These are phyloP conservation scores for Kwoniella shandongensis DNA, from an alignment of 768 basidiomycete species.

Conservation along the genomic window DNA sequence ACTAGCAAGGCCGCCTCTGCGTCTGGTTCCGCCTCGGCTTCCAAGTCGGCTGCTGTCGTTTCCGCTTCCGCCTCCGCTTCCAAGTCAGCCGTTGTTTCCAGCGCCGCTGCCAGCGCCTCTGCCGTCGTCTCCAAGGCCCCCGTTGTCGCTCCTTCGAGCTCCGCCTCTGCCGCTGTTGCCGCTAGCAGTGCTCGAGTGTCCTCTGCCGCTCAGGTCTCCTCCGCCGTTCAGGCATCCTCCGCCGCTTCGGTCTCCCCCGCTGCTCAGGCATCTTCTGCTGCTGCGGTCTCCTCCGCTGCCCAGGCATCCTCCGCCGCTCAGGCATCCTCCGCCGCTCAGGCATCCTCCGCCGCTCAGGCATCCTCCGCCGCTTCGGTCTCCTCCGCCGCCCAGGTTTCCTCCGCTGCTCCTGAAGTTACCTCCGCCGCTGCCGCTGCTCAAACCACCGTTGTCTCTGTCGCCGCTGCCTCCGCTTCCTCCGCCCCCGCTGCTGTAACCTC, in stretches of 20 bases:
- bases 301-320: constrained; percentile 12
- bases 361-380: constrained; percentile 5
- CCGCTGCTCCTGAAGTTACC: constrained; percentile 27
- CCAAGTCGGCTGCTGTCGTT: constrained; percentile 4
- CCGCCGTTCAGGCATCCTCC: constrained; percentile 2
- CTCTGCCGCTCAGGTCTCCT: neutral
- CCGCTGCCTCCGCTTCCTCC: constrained; percentile 15
- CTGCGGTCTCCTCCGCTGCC: constrained; percentile 4
- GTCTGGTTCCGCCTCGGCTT: constrained; percentile 3
- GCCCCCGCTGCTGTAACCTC: constrained; percentile 14
- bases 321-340: constrained; percentile 13
- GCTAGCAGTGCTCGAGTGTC: neutral
- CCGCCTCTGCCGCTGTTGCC: neutral
- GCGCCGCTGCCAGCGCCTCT: neutral
- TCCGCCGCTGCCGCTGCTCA: constrained; percentile 11
- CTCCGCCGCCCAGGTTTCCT: constrained; percentile 12
- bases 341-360: constrained; percentile 7
- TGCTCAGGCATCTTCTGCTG: constrained; percentile 1
- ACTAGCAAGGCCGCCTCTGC: neutral
- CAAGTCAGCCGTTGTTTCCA: constrained; percentile 3
- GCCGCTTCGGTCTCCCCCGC: constrained; percentile 1
- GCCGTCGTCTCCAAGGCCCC: neutral
- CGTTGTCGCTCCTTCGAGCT: neutral
- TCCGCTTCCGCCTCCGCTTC: constrained; percentile 9
- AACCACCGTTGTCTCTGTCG: constrained; percentile 14